phyloP scores from a whole-genome alignment of 805 yeast genomes.

The Zygoascus bituminiphila region DNA sequence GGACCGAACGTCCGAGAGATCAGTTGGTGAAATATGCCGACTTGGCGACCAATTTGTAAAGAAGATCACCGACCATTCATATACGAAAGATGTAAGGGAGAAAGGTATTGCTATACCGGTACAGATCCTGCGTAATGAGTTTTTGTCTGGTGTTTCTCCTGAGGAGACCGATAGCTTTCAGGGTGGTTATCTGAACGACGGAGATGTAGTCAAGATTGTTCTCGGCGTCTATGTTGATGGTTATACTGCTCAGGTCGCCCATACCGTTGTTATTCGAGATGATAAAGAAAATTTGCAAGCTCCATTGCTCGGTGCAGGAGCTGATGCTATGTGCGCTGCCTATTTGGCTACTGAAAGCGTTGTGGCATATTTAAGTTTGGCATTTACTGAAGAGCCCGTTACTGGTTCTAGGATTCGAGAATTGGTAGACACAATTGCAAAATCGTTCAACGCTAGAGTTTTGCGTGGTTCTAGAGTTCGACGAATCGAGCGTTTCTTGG shows the following conservation, averaged over 20 bases:
- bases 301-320: slow-evolving; percentile 75
- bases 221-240: slow-evolving; percentile 95
- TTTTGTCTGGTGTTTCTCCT: slow-evolving; percentile 75
- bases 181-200: slow-evolving; percentile 47
- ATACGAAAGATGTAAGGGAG: slow-evolving; percentile 49
- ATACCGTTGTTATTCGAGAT: slow-evolving; percentile 62
- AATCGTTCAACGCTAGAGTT: slow-evolving; percentile 69
- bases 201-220: slow-evolving; percentile 78
- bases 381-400: slow-evolving; percentile 29
- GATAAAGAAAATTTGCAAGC: slow-evolving; percentile 47
- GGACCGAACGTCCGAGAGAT: slow-evolving; percentile 6
- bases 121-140: slow-evolving; percentile 73
- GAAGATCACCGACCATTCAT: slow-evolving; percentile 50
- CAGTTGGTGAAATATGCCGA: slow-evolving; percentile 58
- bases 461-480: slow-evolving; percentile 92
- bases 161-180: slow-evolving; percentile 39
- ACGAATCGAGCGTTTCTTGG: slow-evolving; percentile 84
- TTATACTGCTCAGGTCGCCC: slow-evolving; percentile 79
- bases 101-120: slow-evolving; percentile 94
- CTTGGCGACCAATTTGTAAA: slow-evolving; percentile 70
- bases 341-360: slow-evolving; percentile 85
- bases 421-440: slow-evolving; percentile 82
- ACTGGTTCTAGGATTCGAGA: slow-evolving; percentile 64
- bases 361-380: slow-evolving; percentile 55
- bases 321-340: slow-evolving; percentile 85